These are phyloP conservation scores for Coniochaeta sp. DNA, from an alignment of 2,329 filamentous ascomycete species.

Conservation along the genomic window DNA sequence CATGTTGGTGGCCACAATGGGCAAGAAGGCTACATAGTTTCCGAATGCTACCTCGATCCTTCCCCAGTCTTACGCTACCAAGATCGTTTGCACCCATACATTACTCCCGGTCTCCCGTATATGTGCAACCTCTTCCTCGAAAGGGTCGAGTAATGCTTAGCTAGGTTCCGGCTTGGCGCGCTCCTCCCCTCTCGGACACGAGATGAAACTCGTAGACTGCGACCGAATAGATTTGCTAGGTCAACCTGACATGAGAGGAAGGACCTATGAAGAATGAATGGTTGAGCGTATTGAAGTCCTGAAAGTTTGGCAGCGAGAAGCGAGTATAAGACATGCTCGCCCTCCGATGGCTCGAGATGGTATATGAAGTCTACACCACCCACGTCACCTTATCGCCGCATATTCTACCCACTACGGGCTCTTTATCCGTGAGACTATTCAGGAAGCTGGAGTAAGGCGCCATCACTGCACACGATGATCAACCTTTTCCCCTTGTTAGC, in stretches of 20 bases:
- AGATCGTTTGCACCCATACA: neutral
- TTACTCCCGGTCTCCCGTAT: neutral
- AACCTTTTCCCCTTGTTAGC: neutral
- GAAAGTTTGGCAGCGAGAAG: neutral
- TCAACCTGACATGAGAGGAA: neutral
- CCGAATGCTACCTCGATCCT: neutral
- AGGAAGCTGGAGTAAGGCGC: neutral
- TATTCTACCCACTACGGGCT: neutral
- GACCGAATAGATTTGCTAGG: neutral
- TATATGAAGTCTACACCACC: neutral
- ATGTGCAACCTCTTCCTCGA: neutral
- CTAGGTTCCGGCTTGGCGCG: neutral
- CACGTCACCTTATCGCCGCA: neutral
- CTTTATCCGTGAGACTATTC: neutral
- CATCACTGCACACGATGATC: neutral
- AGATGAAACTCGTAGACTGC: neutral
- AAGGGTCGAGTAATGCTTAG: neutral
- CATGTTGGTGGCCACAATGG: neutral
- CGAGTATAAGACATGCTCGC: neutral
- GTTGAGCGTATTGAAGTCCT: neutral
- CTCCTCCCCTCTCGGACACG: neutral
- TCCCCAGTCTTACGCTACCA: neutral
- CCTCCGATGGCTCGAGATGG: neutral
- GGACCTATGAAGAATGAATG: neutral
- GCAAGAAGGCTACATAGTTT: neutral